Evolutionary conservation across 2,329 filamentous ascomycete genomes (phyloP), one percentile per base, ranked within the genome.

Genomic region (Kalmusia sp.): DNA sequence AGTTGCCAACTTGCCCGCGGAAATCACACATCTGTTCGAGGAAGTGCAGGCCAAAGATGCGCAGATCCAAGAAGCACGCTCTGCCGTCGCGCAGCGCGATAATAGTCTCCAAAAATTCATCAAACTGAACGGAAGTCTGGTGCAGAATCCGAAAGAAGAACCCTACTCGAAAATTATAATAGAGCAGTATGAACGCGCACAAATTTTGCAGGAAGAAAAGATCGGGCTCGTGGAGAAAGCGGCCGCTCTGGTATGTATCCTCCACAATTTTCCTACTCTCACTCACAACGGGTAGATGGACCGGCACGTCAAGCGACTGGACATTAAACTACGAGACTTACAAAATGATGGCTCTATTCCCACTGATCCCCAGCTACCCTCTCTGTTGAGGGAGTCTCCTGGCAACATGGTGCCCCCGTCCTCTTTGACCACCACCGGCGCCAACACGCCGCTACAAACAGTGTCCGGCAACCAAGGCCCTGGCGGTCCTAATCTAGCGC

Each of bases 11-110:
- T 81, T 93, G 24, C 90, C 90, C 57, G 89, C 91, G 58, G 91
- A 95, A 76, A 87, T 95, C 54, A 87, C 88, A 17, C 92, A 93
- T 77, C 82, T 93, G 57, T 88, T 93, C 67, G 90, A 93, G 69
- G 91, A 95, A 76, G 90, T 93, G 58, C 82, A 87, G 68, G 88
- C 90, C 70, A 93, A 93, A 73, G 91, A 96, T 71, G 82, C 84
- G 44, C 82, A 86, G 59, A 89, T 91, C 62, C 80, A 85, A 67
- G 87, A 91, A 41, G 87, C 88, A 69, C 79, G 87, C 53, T 82
- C 85, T 56, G 82, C 84, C 59, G 91, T 93, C 67, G 84, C 86
- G 34, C 86, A 89, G 53, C 87, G 88, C 60, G 91, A 96, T 68
- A 82, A 76, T 48, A 87, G 87, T 67, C 86, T 95, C 34, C 91